Evolutionary conservation across 2,329 filamentous ascomycete species (phyloP), one percentile per base, ranked within the genome.

Genomic region (Penicillium brasilianum): DNA sequence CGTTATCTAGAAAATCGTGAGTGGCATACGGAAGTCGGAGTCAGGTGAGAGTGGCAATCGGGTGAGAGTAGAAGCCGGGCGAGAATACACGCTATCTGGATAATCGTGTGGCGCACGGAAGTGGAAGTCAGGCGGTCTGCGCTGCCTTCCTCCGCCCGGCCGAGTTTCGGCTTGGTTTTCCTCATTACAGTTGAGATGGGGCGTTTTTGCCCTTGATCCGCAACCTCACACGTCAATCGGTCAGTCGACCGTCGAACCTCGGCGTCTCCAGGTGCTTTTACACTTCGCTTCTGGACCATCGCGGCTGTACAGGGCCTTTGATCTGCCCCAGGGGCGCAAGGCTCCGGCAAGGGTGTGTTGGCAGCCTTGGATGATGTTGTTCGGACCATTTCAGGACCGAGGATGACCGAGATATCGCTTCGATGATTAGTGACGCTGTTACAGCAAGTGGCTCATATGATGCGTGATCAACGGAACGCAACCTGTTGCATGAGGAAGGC

Each of bases 181-280:
- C 46, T 49, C 10, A 49, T 49, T 49, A 13, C 46, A 49, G 22
- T 49, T 49, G 46, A 49, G 46, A 49, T 32, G 2, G 46, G 46
- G 46, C 46, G 43, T 32, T 49, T 49, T 49, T n/a, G 14, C 14
- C 46, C 25, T 49, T 49, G 25, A 49, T 49, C n/a, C 46, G 30
- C 30, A 49, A 32, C 46, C 46, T 49, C 25, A 49, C 10, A 49
- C n/a, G 25, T 30, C 46, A 49, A 32, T 32, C 6, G 14, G 10
- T 32, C 10, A 18, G 46, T 18, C 20, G 44, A 30, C 16, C 20
- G 44, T 48, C 44, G 44, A 48, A 48, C 44, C 20, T 48, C 10
- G 20, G 46, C 46, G 9, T 25, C 46, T 49, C 46, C 14, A 32
- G 25, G 46, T 49, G 46, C 25, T 49, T 49, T 49, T 13, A 49